These are phyloP conservation scores for Leccinum holopus DNA, from an alignment of 1,284 basidiomycete genomes.

Conservation along the genomic window DNA sequence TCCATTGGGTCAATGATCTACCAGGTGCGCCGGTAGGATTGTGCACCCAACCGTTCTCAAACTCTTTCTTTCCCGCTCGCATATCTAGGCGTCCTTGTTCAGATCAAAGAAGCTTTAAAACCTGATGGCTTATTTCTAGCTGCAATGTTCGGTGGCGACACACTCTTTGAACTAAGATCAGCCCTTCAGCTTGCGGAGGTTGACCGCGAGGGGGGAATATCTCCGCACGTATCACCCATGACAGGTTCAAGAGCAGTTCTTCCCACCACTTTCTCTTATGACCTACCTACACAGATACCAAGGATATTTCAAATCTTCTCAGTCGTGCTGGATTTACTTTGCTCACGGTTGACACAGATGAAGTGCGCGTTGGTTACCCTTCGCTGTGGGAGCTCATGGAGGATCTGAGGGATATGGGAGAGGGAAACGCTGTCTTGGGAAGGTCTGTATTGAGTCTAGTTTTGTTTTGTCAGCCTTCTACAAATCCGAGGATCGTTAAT, in stretches of 20 bases:
- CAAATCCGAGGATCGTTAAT: conserved; percentile 1
- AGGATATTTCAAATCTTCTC: conserved; percentile 89
- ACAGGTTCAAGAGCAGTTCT: conserved; percentile 58
- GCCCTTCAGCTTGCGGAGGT: conserved; percentile 92
- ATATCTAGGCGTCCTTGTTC: conserved; percentile 71
- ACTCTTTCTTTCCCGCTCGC: background rate
- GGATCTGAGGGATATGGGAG: conserved; percentile 95
- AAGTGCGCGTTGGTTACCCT: conserved; percentile 89
- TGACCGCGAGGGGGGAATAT: conserved; percentile 94
- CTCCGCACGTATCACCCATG: conserved; percentile 96
- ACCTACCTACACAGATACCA: conserved; percentile 58
- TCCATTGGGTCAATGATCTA: conserved; percentile 99
- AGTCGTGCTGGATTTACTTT: conserved; percentile 92
- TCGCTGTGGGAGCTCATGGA: conserved; percentile 96
- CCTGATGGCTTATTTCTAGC: conserved; percentile 96
- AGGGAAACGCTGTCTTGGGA: conserved; percentile 88
- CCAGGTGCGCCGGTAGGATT: conserved; percentile 59
- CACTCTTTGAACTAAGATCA: conserved; percentile 90
- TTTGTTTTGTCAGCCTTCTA: background rate
- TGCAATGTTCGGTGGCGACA: conserved; percentile 95
- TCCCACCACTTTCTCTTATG: background rate
- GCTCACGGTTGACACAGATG: conserved; percentile 95
- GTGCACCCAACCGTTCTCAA: background rate
- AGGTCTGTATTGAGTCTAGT: conserved; percentile 44
- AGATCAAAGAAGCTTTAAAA: conserved; percentile 82